A percentile compares a stretch with the other conserved stretches of the same genome.
Conservation (phyloP, 441 rosid species). For the Populus hybrid region DNA sequence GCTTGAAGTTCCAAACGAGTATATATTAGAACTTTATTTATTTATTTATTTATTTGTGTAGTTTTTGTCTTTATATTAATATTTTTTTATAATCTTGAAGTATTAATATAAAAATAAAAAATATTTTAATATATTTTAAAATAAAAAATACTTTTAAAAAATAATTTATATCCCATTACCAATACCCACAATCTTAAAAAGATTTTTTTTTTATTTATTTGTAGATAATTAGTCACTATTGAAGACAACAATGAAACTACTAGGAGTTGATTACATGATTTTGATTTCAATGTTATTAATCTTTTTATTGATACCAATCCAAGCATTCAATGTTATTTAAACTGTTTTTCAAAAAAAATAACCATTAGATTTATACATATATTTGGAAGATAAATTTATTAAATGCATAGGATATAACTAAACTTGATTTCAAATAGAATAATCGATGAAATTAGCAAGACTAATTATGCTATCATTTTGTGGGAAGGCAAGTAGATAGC, state of each 20-base stretch:
- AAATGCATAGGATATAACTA: not conserved
- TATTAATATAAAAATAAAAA: no score
- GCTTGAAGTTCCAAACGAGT: not conserved
- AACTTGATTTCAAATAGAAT: not conserved
- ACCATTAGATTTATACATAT: not conserved
- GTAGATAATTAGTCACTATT: not conserved
- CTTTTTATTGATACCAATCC: no score
- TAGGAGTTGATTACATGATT: no score
- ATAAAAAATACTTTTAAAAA: no score
- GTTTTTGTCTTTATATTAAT: not conserved
- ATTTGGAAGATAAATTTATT: not conserved
- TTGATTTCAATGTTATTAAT: no score
- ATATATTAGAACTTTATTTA: not conserved
- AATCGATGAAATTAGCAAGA: not conserved
- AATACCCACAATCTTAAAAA: no score
- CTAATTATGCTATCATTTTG: not conserved
- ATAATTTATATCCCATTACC: no score
- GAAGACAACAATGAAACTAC: no score
- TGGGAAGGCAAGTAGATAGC: not conserved
- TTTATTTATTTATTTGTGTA: not conserved
- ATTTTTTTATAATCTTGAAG: not conserved
- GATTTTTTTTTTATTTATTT: no score
- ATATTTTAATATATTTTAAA: no score
- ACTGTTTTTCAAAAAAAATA: not conserved
- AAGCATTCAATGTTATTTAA: not conserved